Conservation (phyloP, 805 yeast genomes). For the Metschnikowia orientalis region DNA sequence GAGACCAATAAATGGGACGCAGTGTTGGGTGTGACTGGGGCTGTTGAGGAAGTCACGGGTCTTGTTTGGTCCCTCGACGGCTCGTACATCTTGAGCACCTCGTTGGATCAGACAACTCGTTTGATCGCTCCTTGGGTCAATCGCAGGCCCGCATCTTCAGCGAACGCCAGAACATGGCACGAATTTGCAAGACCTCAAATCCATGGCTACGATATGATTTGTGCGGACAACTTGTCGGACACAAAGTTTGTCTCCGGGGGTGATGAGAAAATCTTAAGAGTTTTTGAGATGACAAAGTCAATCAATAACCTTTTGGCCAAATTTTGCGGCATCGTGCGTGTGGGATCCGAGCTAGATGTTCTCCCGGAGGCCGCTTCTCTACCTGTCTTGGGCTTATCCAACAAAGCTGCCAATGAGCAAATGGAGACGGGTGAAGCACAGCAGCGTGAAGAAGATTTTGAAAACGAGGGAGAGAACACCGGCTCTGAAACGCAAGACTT, state of each 20-base stretch:
- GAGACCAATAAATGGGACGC: constrained; percentile 35
- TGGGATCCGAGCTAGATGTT: constrained; percentile 6
- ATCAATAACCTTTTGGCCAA: constrained; percentile 59
- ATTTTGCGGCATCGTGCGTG: constrained; percentile 47
- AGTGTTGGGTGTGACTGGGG: constrained; percentile 66
- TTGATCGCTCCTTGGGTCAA: constrained; percentile 61
- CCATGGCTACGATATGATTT: constrained; percentile 95
- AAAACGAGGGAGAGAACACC: constrained; percentile 25
- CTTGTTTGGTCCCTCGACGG: constrained; percentile 70
- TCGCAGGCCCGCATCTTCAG: constrained; percentile 16
- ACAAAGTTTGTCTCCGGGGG: constrained; percentile 85
- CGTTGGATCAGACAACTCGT: constrained; percentile 92
- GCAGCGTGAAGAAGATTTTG: constrained; percentile 38
- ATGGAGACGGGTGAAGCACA: constrained; percentile 37
- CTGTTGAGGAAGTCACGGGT: constrained; percentile 71
- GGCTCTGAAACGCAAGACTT: constrained; percentile 45
- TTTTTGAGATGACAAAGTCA: constrained; percentile 82
- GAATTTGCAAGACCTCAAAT: constrained; percentile 97
- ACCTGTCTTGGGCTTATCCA: constrained; percentile 91
- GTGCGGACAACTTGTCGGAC: constrained; percentile 57
- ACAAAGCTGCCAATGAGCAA: constrained; percentile 68
- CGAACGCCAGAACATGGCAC: constrained; percentile 52
- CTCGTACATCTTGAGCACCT: constrained; percentile 66
- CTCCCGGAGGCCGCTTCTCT: constrained; percentile 83
- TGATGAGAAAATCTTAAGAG: constrained; percentile 88